Evolutionary conservation across 1,284 basidiomycete genomes (phyloP), one percentile per base, ranked within the genome.

Genomic region (Cutaneotrichosporon curvatum): DNA sequence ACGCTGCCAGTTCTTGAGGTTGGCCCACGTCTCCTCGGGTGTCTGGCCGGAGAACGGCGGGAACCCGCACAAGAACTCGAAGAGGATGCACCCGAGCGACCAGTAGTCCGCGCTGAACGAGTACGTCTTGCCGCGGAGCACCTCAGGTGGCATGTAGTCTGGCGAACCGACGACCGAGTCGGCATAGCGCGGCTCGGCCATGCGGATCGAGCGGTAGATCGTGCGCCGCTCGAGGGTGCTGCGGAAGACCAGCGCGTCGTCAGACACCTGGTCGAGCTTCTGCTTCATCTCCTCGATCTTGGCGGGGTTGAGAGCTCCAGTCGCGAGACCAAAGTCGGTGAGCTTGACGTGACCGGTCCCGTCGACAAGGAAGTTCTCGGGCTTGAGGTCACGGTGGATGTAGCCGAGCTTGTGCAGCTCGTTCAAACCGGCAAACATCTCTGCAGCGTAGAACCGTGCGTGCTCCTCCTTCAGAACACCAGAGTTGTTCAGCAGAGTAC

Each of bases 11-110:
- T 96, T 97, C 74, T 97, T 97, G 59, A 99, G 75, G 71, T 98
- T 98, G 18, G 90, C 90, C 91, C 95, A 99, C 0, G 95, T 99
- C 73, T 99, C 95, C 62, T 99, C 94, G 0, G 92, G 86, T 0
- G 85, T 90, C 36, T 85, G 82, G 12, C 95, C 95, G 43, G 87
- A 94, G 75, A 98, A 99, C 0, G 95, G 95, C 10, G 95, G 95
- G 75, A 96, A 98, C 19, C 91, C 91, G 47, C 73, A 76, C n/a
- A 96, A 76, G 73, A 96, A 96, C 73, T 97, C 91, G 74, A 97
- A 99, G 22, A 99, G 75, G 61, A 99, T 98, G 70, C 95, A 98
- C 10, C 95, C 95, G 4, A 99, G 79, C 4, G 89, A 94, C 95
- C 95, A 99, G 66, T 89, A 98, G 73, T 98, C 95, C 46, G 97